A percentile compares a stretch with the other conserved stretches of the same genome.
phyloP scores from a whole-genome alignment of 305 asterid species.

The Fraxinus nigra region DNA sequence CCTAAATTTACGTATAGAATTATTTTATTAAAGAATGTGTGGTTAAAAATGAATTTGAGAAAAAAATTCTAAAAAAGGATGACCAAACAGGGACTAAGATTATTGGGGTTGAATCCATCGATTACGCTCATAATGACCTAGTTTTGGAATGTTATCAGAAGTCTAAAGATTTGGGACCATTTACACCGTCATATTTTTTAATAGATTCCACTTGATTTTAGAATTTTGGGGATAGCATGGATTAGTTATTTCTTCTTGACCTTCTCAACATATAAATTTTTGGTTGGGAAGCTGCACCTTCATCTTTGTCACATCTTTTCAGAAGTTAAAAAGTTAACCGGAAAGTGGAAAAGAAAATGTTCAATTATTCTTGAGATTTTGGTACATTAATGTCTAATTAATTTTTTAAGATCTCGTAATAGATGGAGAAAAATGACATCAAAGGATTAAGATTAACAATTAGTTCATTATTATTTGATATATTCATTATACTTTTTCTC shows the following conservation, averaged over 20 bases:
- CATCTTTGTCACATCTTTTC: background rate
- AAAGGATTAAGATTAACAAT: background rate
- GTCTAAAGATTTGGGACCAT: too few species aligned
- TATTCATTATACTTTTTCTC: too few species aligned
- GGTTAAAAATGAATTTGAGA: too few species aligned
- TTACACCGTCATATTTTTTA: too few species aligned
- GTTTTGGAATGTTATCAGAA: too few species aligned
- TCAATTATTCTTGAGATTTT: background rate
- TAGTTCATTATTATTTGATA: background rate
- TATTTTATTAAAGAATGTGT: too few species aligned
- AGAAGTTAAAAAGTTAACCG: background rate
- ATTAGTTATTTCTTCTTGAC: background rate
- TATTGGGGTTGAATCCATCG: too few species aligned
- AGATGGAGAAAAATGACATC: background rate
- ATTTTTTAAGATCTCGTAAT: background rate
- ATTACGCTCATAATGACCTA: too few species aligned
- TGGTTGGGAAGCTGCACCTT: background rate
- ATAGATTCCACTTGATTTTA: background rate
- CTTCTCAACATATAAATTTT: background rate
- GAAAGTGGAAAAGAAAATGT: background rate
- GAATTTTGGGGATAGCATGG: background rate
- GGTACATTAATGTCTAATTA: background rate
- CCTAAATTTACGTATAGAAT: too few species aligned
- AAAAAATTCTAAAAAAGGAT: too few species aligned
- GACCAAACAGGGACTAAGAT: too few species aligned